Percentiles rank a stretch among this genome's conserved stretches.
These are phyloP conservation scores for Dorcoceras hygrometricum DNA, from an alignment of 257 asterid species.

Conservation along the genomic window DNA sequence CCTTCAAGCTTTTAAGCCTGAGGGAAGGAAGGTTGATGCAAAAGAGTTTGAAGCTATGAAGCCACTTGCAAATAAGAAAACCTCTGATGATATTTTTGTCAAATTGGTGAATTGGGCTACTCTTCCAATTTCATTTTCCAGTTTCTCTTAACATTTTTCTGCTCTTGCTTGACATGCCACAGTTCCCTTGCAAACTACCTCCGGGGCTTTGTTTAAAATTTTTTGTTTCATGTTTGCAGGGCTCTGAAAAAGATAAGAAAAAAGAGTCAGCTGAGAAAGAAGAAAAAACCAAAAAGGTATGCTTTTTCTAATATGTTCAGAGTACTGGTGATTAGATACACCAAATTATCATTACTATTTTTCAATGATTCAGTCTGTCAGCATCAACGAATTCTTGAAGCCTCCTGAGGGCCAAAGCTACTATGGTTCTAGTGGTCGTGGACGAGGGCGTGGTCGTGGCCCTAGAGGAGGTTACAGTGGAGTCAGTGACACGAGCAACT, in stretches of 20 bases:
- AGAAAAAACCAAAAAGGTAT: slow-evolving; percentile 80
- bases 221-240: slow-evolving; percentile 32
- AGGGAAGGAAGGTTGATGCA: slow-evolving; percentile 81
- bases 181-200: neutral
- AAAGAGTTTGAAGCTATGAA: slow-evolving; percentile 81
- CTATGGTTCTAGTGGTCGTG: slow-evolving; percentile 52
- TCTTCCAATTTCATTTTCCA: slow-evolving; percentile 1
- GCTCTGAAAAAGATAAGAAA: slow-evolving; percentile 75
- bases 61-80: slow-evolving; percentile 76
- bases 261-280: slow-evolving; percentile 77
- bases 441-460: slow-evolving; percentile 71
- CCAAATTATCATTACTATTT: slow-evolving; percentile 4
- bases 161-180: neutral
- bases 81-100: slow-evolving; percentile 56
- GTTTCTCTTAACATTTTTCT: neutral
- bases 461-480: slow-evolving; percentile 48
- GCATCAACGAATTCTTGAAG: slow-evolving; percentile 87
- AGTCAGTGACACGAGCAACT: slow-evolving; percentile 36
- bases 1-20: slow-evolving; percentile 58
- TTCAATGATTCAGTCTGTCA: slow-evolving; percentile 51
- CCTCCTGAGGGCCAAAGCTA: slow-evolving; percentile 78
- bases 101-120: slow-evolving; percentile 55
- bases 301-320: neutral
- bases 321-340: neutral
- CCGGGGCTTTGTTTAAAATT: neutral